Evolutionary conservation across 305 asterid species (phyloP), one percentile per base, ranked within the genome.

Genomic region (Fraxinus latifolia): DNA sequence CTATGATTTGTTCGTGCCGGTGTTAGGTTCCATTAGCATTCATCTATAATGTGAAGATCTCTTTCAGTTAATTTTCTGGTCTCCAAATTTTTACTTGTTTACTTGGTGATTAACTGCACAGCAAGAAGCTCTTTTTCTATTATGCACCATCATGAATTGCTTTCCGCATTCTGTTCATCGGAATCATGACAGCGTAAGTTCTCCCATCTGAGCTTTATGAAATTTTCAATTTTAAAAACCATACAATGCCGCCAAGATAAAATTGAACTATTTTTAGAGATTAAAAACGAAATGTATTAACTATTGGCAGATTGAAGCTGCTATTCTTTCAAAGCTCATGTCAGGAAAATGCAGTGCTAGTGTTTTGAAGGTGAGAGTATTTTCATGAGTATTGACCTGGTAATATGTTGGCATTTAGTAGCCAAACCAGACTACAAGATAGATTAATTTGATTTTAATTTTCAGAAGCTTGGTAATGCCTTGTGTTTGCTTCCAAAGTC

Each of bases 401-500:
- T 21, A 74, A 32, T 82, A 37, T 21, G 44, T 82, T 79, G 42
- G 78, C 75, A 32, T 79, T 67, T 81, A 77, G 67, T 84, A 25
- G 44, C 82, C 77, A 86, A 84, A 73, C 73, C 73, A 8, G 73
- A 19, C n/a, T 23, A 62, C 33, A 21, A 80, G 79, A 73, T 23
- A 60, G 50, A 77, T 77, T 84, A 79, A 80, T 83, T 79, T 82
- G 76, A 29, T 53, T 78, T 82, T 82, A 32, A 27, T 85, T 84
- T 90, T 77, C 93, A 96, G 99, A 94, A 91, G 87, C 93, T 96
- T 71, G 90, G 90, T 78, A 76, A 82, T 82, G 88, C 90, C 81
- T 89, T 95, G 87, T 89, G 93, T 32, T 84, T 89, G 86, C 98
- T 93, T 84, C 97, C 97, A 82, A 94, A 90, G 89, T 84, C 97